phyloP scores from a whole-genome alignment of 179 eudicot genomes.

The Silene coronaria region DNA sequence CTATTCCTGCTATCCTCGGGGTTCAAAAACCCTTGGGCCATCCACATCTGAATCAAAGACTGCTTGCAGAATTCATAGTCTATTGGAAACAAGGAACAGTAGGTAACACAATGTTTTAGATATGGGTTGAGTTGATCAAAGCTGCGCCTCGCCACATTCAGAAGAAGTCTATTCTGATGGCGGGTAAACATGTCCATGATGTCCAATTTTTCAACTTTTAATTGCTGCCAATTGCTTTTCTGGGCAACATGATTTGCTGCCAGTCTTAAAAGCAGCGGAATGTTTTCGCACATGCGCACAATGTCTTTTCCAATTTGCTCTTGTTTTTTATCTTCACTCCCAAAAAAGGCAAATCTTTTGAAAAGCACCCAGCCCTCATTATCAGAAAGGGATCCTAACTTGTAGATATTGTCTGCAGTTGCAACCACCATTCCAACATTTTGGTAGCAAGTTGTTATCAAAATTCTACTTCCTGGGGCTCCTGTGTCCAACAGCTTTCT shows the following conservation, averaged over 20 bases:
- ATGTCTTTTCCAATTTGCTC: slow-evolving; percentile 8
- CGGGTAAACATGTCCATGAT: slow-evolving; percentile 19
- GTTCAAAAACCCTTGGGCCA: slow-evolving; percentile 32
- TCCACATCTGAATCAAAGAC: slow-evolving; percentile 24
- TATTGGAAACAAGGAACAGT: slow-evolving; percentile 24
- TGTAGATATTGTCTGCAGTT: neutral
- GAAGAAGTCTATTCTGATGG: neutral
- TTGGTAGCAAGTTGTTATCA: slow-evolving; percentile 29
- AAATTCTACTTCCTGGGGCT: slow-evolving; percentile 23
- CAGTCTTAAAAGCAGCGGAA: neutral
- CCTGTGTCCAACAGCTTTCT: slow-evolving; percentile 20
- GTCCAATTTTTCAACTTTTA: slow-evolving; percentile 7
- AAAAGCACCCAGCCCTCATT: slow-evolving; percentile 23
- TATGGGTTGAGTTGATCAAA: slow-evolving; percentile 15
- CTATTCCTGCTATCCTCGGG: neutral
- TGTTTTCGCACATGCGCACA: neutral
- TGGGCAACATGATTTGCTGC: slow-evolving; percentile 4
- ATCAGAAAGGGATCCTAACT: slow-evolving; percentile 21
- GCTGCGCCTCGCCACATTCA: slow-evolving; percentile 13
- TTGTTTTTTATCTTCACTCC: neutral
- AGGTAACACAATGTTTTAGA: slow-evolving; percentile 20
- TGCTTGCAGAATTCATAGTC: slow-evolving; percentile 12
- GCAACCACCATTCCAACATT: slow-evolving; percentile 25
- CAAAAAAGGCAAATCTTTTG: slow-evolving; percentile 20
- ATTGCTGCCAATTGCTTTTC: slow-evolving; percentile 22